These are phyloP conservation scores for Aurantiochytrium sp. DNA, from an alignment of 108 stramenopile genomes.

Conservation along the genomic window DNA sequence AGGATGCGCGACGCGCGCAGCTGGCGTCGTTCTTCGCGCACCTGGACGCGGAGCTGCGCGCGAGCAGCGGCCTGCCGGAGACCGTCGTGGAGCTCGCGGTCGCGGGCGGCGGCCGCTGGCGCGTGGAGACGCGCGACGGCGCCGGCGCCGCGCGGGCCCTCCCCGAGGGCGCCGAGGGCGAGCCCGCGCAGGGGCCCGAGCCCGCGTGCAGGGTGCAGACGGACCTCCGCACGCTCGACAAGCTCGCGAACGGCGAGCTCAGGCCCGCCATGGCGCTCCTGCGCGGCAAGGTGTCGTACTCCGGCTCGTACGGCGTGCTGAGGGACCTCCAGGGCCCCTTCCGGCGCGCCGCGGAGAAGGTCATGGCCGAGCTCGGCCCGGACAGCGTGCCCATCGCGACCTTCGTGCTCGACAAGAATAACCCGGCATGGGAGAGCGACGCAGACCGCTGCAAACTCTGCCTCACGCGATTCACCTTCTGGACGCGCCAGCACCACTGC, in stretches of 20 bases:
- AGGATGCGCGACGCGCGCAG: not conserved
- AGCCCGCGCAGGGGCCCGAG: not conserved
- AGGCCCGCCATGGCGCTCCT: not conserved
- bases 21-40: not conserved
- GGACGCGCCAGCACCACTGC: conserved; percentile 40
- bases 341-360: not conserved
- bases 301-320: not conserved
- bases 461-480: conserved; percentile 17
- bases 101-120: not conserved
- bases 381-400: not conserved
- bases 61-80: not conserved
- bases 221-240: not conserved
- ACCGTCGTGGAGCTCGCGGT: not conserved
- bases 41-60: not conserved
- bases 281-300: not conserved
- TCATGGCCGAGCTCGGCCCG: not conserved
- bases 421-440: not conserved
- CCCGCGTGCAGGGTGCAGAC: not conserved
- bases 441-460: conserved; percentile 33
- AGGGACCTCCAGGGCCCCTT: not conserved
- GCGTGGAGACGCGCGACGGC: not conserved
- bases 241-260: not conserved
- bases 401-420: not conserved
- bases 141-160: not conserved
- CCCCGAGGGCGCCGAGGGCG: not conserved